phyloP scores from a whole-genome alignment of 331 rosid species.

The Arachis monticola region DNA sequence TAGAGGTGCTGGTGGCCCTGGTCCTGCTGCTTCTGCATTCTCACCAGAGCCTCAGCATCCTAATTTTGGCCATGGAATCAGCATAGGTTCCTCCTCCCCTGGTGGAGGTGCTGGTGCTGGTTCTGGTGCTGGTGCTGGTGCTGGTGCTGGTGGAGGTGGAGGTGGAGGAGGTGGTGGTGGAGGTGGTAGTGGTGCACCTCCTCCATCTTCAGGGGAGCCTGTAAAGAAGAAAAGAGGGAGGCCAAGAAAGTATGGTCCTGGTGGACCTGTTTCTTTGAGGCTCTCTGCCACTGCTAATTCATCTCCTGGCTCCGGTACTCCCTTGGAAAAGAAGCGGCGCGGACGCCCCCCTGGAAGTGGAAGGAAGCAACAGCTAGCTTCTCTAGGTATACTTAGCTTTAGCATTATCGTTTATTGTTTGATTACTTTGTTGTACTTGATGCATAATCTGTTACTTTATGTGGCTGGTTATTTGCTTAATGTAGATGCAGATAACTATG shows the following conservation, averaged over 20 bases:
- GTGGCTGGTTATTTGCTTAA: neutral
- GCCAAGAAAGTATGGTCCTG: slow-evolving; percentile 92
- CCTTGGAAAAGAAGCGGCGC: slow-evolving; percentile 55
- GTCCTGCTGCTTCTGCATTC: slow-evolving; percentile 59
- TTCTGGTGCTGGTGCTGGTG: too few species aligned
- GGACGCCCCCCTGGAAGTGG: slow-evolving; percentile 97
- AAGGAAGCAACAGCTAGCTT: slow-evolving; percentile 84
- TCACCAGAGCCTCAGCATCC: slow-evolving; percentile 54
- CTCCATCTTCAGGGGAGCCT: slow-evolving; percentile 58
- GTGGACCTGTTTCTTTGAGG: slow-evolving; percentile 74
- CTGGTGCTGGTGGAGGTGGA: neutral
- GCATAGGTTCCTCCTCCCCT: slow-evolving; percentile 53
- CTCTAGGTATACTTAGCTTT: slow-evolving; percentile 58
- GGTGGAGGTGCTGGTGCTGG: neutral
- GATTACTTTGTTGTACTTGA: neutral
- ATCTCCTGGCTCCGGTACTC: slow-evolving; percentile 52
- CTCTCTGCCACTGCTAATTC: slow-evolving; percentile 62
- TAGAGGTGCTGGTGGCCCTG: slow-evolving; percentile 47
- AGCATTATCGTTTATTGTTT: slow-evolving; percentile 1
- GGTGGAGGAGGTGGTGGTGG: neutral
- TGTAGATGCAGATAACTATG: neutral
- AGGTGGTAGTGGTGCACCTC: slow-evolving; percentile 29
- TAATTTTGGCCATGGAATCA: slow-evolving; percentile 58
- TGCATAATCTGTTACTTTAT: neutral
- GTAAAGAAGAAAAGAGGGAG: slow-evolving; percentile 93